Conservation (phyloP, 2,329 filamentous ascomycete species). For the Pestalotiopsis sp. region DNA sequence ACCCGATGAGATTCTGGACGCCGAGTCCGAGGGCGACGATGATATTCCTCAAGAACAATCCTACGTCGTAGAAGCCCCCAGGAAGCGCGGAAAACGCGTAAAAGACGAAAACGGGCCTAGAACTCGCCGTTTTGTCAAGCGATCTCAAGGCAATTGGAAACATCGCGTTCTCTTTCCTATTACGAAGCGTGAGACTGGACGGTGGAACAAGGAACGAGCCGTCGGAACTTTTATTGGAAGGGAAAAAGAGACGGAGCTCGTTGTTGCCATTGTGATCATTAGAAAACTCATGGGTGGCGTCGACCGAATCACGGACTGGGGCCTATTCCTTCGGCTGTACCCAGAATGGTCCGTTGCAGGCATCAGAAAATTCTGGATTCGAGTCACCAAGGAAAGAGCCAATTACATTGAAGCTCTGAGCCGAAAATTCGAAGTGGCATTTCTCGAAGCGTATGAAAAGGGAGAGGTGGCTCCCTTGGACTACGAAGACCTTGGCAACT, state of each 20-base stretch:
- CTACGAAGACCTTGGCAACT: constrained; percentile 62
- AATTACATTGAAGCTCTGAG: constrained; percentile 59
- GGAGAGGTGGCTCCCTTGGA: constrained; percentile 63
- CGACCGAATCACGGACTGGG: constrained; percentile 62
- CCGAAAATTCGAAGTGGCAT: constrained; percentile 64
- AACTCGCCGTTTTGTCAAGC: constrained; percentile 17
- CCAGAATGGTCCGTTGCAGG: constrained; percentile 52
- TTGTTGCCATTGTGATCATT: constrained; percentile 61
- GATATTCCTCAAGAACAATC: not conserved
- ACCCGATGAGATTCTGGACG: constrained; percentile 39
- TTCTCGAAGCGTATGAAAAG: constrained; percentile 66
- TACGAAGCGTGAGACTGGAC: constrained; percentile 28
- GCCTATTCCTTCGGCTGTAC: constrained; percentile 57
- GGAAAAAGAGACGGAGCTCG: constrained; percentile 47
- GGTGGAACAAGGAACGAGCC: constrained; percentile 33
- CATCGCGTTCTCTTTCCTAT: constrained; percentile 28
- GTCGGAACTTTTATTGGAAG: constrained; percentile 34
- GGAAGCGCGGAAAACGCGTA: not conserved
- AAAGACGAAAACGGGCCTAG: not conserved
- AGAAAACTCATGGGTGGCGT: constrained; percentile 62
- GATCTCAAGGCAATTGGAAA: constrained; percentile 22
- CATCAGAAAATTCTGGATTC: constrained; percentile 58
- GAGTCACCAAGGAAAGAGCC: constrained; percentile 50
- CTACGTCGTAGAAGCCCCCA: constrained; percentile 4
- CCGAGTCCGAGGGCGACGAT: constrained; percentile 30